Conservation (phyloP, 2,329 filamentous ascomycete genomes). For the Alternaria viburni region DNA sequence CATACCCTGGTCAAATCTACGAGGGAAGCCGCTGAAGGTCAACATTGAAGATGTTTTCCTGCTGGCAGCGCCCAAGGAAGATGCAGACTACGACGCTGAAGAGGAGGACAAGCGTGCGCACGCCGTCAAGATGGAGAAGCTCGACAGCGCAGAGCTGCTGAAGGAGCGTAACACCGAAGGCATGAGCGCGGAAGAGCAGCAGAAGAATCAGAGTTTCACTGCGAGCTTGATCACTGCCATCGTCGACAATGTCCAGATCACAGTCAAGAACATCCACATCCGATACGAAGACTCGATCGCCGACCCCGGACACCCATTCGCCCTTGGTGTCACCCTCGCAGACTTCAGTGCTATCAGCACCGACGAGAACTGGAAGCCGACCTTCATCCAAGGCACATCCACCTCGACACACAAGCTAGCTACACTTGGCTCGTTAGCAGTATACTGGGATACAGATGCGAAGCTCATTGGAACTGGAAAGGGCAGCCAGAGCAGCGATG, state of each 20-base stretch:
- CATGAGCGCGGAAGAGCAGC: conserved; percentile 91
- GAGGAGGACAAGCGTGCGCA: conserved; percentile 89
- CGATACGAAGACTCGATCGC: conserved; percentile 98
- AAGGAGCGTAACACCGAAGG: conserved; percentile 93
- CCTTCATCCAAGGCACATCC: conserved; percentile 88
- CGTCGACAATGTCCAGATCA: conserved; percentile 97
- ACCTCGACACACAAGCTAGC: conserved; percentile 91
- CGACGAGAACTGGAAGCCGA: conserved; percentile 91
- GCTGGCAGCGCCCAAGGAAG: conserved; percentile 92
- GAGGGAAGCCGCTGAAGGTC: conserved; percentile 91
- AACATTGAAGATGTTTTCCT: conserved; percentile 97
- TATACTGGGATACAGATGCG: conserved; percentile 98
- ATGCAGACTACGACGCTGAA: conserved; percentile 88
- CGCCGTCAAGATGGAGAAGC: conserved; percentile 97
- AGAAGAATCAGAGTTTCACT: conserved; percentile 97
- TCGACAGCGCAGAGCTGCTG: conserved; percentile 93
- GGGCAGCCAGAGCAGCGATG: conserved; percentile 67
- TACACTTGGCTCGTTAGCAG: conserved; percentile 83
- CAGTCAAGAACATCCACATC: conserved; percentile 97
- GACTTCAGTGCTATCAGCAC: conserved; percentile 98
- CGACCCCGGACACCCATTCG: conserved; percentile 92
- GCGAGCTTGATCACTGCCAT: conserved; percentile 95
- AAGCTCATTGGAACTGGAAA: conserved; percentile 81
- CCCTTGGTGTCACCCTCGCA: conserved; percentile 87
- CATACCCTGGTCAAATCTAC: conserved; percentile 97